Percentiles rank a stretch among this genome's conserved stretches.
Conservation (phyloP, 2,329 filamentous ascomycete species). For the Trichoderma harzianum region DNA sequence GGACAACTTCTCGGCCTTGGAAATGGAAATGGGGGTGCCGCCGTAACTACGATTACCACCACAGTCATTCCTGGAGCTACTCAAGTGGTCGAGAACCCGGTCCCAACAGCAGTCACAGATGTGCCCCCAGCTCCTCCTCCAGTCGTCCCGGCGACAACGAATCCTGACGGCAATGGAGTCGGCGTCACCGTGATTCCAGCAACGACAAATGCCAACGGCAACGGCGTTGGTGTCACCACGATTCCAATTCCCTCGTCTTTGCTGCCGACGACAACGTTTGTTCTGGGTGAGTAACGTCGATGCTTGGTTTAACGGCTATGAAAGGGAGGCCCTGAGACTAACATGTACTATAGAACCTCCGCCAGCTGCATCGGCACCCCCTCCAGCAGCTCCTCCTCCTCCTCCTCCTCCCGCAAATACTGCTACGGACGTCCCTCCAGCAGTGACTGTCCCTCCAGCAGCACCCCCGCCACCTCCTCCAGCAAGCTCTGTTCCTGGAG, state of each 20-base stretch:
- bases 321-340: not conserved
- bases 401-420: not conserved
- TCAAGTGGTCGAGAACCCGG: not conserved
- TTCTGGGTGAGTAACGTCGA: not conserved
- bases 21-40: not conserved
- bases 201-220: not conserved
- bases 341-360: not conserved
- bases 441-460: not conserved
- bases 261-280: slow-evolving; percentile 31
- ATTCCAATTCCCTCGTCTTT: slow-evolving; percentile 28
- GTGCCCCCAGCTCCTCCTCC: not conserved
- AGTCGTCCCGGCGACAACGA: slow-evolving; percentile 12
- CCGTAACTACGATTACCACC: not conserved
- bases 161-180: slow-evolving; percentile 26
- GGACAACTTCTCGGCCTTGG: slow-evolving; percentile 17
- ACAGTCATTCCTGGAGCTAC: slow-evolving; percentile 1
- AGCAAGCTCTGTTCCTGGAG: slow-evolving; percentile 12
- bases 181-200: slow-evolving; percentile 26
- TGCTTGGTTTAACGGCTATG: not conserved
- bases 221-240: slow-evolving; percentile 16
- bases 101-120: not conserved
- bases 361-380: not conserved
- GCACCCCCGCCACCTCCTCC: slow-evolving; percentile 5
- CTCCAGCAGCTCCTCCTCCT: not conserved
- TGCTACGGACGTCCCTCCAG: not conserved